Evolutionary conservation across 208 protist species (phyloP).

Genomic region (Naegleria fowleri): DNA sequence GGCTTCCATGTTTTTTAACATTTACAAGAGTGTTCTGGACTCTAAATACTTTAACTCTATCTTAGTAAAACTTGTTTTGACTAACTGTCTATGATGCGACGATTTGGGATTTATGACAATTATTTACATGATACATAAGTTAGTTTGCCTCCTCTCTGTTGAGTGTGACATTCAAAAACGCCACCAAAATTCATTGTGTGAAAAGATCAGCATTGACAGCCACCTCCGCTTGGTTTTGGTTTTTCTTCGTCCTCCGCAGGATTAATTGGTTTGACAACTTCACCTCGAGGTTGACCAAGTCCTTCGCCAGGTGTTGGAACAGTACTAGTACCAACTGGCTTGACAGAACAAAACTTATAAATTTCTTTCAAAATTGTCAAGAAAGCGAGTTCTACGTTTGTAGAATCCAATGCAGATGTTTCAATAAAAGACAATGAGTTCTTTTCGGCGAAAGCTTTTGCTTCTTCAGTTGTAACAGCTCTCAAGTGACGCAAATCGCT

Average conservation of each 20-base stretch:
- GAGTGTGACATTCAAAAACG: background rate
- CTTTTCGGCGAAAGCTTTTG: conserved; percentile 86
- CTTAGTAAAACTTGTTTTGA: no score
- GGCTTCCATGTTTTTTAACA: background rate
- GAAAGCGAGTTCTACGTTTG: conserved; percentile 98
- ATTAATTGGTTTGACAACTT: background rate
- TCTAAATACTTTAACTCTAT: no score
- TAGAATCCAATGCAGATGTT: conserved; percentile 95
- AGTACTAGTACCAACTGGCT: background rate
- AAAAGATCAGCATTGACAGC: background rate
- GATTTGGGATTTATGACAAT: background rate
- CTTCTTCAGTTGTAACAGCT: conserved; percentile 71
- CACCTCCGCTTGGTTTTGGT: background rate
- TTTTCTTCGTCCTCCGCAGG: background rate
- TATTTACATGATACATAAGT: background rate
- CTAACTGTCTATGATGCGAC: no score
- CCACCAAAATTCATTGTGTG: background rate
- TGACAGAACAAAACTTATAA: conserved; percentile 45
- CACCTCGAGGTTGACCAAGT: background rate
- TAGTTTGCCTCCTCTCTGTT: background rate
- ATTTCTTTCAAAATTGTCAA: conserved; percentile 91
- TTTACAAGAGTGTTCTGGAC: no score
- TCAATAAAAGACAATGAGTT: conserved; percentile 95
- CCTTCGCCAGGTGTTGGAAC: background rate
- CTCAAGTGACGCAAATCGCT: conserved; percentile 22